Evolutionary conservation across 1,284 basidiomycete species (phyloP), one percentile per base, ranked within the genome.

Genomic region (Pseudozyma tsukubaensis): DNA sequence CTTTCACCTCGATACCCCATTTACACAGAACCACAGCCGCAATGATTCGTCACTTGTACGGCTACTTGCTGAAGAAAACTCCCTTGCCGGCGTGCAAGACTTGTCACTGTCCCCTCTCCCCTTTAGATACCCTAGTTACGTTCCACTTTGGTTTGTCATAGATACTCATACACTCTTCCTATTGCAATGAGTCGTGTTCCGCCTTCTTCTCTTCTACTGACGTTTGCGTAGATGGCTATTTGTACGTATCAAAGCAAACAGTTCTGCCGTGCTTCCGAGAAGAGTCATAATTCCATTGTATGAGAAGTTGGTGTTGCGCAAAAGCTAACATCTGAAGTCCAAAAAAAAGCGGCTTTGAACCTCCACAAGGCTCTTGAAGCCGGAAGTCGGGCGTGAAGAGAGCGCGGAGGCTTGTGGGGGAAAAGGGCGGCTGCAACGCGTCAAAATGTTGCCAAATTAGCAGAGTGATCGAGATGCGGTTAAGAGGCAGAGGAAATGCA

Each of bases 11-110:
- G 29, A 52, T 52, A 59, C 50, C 42, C 57, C 19, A n/a, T n/a
- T n/a, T n/a, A n/a, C n/a, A n/a, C n/a, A n/a, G n/a, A n/a, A n/a
- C n/a, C n/a, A n/a, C n/a, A n/a, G n/a, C n/a, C n/a, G n/a, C n/a
- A n/a, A n/a, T n/a, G n/a, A n/a, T n/a, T n/a, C n/a, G n/a, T n/a
- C n/a, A n/a, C n/a, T n/a, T n/a, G n/a, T n/a, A n/a, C n/a, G n/a
- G n/a, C n/a, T n/a, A n/a, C n/a, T n/a, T n/a, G n/a, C n/a, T n/a
- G n/a, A n/a, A n/a, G n/a, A n/a, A n/a, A n/a, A n/a, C n/a, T n/a
- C n/a, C 24, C 44, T 58, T 65, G 51, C 50, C 56, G 45, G 56
- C 50, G 56, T 54, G 56, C 55, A 59, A 59, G 48, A 42, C 14
- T 11, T 19, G n/a, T n/a, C n/a, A n/a, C n/a, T n/a, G n/a, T n/a